Conservation (phyloP, 2,329 filamentous ascomycete genomes). For the Coccinonectria pachysandricola region DNA sequence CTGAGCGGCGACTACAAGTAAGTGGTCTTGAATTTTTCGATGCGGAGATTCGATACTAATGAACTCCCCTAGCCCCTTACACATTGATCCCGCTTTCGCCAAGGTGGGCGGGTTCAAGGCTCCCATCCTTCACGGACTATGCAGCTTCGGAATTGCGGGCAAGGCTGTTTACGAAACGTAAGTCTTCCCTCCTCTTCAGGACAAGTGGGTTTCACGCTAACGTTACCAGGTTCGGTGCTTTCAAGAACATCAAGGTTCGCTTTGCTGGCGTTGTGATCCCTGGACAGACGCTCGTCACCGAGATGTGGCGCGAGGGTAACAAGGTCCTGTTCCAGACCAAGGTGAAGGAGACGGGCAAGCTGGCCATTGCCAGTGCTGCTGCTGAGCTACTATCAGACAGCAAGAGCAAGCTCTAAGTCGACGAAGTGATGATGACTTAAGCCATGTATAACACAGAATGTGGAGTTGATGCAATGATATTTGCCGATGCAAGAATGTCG, state of each 20-base stretch:
- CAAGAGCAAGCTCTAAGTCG: constrained; percentile 25
- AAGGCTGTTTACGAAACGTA: constrained; percentile 85
- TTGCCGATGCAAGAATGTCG: too few species aligned
- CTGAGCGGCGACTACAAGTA: constrained; percentile 86
- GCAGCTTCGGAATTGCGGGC: constrained; percentile 82
- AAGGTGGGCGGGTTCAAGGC: constrained; percentile 91
- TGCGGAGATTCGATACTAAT: constrained; percentile 1
- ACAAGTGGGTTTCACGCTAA: too few species aligned
- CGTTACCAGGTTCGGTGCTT: constrained; percentile 51
- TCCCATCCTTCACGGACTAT: constrained; percentile 94
- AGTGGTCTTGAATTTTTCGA: constrained; percentile 11
- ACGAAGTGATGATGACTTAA: too few species aligned
- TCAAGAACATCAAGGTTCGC: constrained; percentile 86
- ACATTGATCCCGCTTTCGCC: constrained; percentile 89
- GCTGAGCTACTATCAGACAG: constrained; percentile 52
- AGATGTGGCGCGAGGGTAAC: constrained; percentile 86
- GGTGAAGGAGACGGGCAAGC: constrained; percentile 88
- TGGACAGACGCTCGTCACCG: constrained; percentile 80
- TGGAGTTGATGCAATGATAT: too few species aligned
- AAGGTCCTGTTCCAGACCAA: constrained; percentile 76
- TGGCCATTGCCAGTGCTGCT: constrained; percentile 71
- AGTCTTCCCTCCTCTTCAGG: constrained; percentile 12
- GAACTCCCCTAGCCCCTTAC: constrained; percentile 52
- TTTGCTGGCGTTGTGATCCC: constrained; percentile 80
- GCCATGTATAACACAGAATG: too few species aligned